Percentiles rank a stretch among this genome's conserved stretches.
phyloP scores from a whole-genome alignment of 2,329 filamentous ascomycete species.

The Penicillium frequentans region DNA sequence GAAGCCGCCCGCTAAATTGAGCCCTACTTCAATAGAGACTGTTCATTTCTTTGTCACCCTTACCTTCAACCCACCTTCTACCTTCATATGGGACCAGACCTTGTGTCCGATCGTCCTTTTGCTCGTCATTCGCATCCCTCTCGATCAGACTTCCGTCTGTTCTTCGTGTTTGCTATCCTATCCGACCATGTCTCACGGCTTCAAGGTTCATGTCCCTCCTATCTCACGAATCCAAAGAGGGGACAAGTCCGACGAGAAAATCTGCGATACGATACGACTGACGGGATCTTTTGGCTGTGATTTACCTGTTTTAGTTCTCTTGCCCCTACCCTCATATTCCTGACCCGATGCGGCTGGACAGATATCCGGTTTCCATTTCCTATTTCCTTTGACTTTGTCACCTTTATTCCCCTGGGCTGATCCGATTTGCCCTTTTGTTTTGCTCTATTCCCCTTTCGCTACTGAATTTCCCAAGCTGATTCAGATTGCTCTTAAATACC shows the following conservation, averaged over 20 bases:
- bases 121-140: slow-evolving; percentile 7
- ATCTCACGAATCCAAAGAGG: background rate
- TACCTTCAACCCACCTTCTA: background rate
- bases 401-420: slow-evolving; percentile 6
- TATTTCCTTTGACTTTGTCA: background rate
- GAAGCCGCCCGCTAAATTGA: slow-evolving; percentile 49
- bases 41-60: slow-evolving; percentile 8
- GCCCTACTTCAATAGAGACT: background rate
- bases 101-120: background rate
- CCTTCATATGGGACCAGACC: background rate
- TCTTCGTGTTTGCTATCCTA: slow-evolving; percentile 13
- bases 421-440: slow-evolving; percentile 13
- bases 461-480: slow-evolving; percentile 17
- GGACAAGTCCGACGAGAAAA: slow-evolving; percentile 8
- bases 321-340: background rate
- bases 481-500: slow-evolving; percentile 15
- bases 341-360: slow-evolving; percentile 1
- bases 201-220: background rate
- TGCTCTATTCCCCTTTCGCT: slow-evolving; percentile 38
- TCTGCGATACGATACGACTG: slow-evolving; percentile 16
- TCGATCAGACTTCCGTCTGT: slow-evolving; percentile 8
- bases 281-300: slow-evolving; percentile 14
- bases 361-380: slow-evolving; percentile 14
- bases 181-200: slow-evolving; percentile 3
- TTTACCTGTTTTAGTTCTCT: slow-evolving; percentile 1